These are phyloP conservation scores for Pseudomonodictys pantanalensis DNA, from an alignment of 495 filamentous ascomycete genomes.

Conservation along the genomic window DNA sequence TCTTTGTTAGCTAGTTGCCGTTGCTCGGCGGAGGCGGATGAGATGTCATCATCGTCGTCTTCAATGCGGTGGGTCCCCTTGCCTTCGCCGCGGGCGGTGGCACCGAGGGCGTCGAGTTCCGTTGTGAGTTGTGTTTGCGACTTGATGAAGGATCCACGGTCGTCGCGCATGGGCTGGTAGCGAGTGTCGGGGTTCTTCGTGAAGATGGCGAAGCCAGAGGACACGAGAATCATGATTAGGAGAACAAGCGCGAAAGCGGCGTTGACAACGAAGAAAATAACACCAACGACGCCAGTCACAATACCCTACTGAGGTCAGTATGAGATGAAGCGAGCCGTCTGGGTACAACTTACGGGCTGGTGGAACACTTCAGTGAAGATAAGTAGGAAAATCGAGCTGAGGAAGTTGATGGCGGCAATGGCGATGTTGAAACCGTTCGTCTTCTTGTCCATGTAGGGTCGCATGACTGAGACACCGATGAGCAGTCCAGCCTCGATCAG, in stretches of 20 bases:
- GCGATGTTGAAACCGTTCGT: conserved; percentile 96
- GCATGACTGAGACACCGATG: conserved; percentile 72
- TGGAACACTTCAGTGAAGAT: conserved; percentile 96
- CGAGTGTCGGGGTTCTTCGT: conserved; percentile 95
- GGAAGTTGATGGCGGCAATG: conserved; percentile 83
- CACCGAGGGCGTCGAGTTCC: conserved; percentile 89
- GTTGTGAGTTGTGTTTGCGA: conserved; percentile 85
- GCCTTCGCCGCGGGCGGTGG: conserved; percentile 80
- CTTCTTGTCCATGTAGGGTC: conserved; percentile 99
- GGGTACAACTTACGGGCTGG: conserved; percentile 63
- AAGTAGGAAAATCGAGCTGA: conserved; percentile 86
- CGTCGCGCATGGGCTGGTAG: conserved; percentile 95
- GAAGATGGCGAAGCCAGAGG: conserved; percentile 75
- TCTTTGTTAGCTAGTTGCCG: conserved; percentile 21
- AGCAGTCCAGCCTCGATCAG: conserved; percentile 81
- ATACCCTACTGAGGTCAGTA: conserved; percentile 51
- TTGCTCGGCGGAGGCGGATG: conserved; percentile 9
- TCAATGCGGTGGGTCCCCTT: conserved; percentile 76
- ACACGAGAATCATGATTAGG: conserved; percentile 81
- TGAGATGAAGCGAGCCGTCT: not conserved
- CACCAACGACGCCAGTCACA: conserved; percentile 89
- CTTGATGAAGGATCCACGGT: conserved; percentile 97
- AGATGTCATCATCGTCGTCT: conserved; percentile 44
- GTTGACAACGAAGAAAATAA: conserved; percentile 91
- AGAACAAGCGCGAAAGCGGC: conserved; percentile 83